phyloP scores from a whole-genome alignment of 805 yeast genomes.

The Candida arabinofermentans region DNA sequence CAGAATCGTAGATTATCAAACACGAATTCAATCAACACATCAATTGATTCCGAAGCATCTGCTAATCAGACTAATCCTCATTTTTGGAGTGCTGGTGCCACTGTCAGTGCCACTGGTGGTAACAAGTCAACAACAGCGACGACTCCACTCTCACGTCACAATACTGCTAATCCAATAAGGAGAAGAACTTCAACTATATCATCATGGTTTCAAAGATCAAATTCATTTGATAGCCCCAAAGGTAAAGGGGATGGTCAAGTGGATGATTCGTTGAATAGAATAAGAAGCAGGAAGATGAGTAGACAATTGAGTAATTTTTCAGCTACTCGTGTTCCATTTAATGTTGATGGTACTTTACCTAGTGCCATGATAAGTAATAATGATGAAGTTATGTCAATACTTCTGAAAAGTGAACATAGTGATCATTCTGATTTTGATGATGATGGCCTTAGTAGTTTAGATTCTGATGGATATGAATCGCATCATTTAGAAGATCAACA shows the following conservation, averaged over 20 bases:
- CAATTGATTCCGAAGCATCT: constrained; percentile 2
- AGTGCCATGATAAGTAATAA: constrained; percentile 8
- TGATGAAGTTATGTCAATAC: constrained; percentile 16
- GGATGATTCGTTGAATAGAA: neutral
- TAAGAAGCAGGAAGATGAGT: constrained; percentile 3
- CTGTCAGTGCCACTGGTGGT: neutral
- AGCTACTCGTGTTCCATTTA: constrained; percentile 11
- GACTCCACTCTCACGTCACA: constrained; percentile 1
- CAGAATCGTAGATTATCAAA: neutral
- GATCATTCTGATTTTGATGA: constrained; percentile 5
- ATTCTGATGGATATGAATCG: too few relatives aligned
- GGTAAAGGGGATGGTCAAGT: neutral
- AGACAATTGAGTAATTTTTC: constrained; percentile 14
- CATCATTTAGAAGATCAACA: neutral
- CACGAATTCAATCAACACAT: neutral
- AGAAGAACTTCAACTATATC: neutral
- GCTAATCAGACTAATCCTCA: neutral
- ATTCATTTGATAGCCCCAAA: too few relatives aligned
- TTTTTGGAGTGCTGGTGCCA: neutral
- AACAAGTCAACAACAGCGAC: neutral
- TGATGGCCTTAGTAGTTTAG: constrained; percentile 2
- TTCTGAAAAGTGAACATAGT: constrained; percentile 10
- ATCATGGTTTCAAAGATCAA: constrained; percentile 12
- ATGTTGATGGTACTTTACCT: constrained; percentile 11
- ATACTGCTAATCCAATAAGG: constrained; percentile 4